These are phyloP conservation scores for Aspergillus felis DNA, from an alignment of 2,329 filamentous ascomycete genomes.

Conservation along the genomic window DNA sequence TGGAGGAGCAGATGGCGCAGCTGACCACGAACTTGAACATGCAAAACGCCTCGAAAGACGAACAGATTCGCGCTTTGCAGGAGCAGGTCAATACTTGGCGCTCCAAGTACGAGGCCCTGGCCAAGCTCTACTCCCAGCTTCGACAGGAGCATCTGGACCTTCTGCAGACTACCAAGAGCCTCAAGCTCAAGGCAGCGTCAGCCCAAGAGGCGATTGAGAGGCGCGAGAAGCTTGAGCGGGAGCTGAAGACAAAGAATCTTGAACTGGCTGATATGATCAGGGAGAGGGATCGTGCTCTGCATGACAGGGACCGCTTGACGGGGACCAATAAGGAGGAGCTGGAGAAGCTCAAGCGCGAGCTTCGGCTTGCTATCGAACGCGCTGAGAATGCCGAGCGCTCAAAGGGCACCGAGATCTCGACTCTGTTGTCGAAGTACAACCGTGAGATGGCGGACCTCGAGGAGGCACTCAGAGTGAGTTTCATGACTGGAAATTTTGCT, in stretches of 20 bases:
- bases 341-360: slow-evolving; percentile 89
- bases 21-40: slow-evolving; percentile 79
- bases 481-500: neutral
- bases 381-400: slow-evolving; percentile 87
- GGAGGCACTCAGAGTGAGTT: slow-evolving; percentile 65
- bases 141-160: slow-evolving; percentile 93
- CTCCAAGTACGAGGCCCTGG: slow-evolving; percentile 91
- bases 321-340: slow-evolving; percentile 89
- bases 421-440: slow-evolving; percentile 93
- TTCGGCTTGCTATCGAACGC: slow-evolving; percentile 85
- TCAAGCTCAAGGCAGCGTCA: slow-evolving; percentile 93
- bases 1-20: slow-evolving; percentile 82
- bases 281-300: slow-evolving; percentile 85
- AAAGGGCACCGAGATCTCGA: slow-evolving; percentile 92
- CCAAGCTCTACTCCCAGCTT: slow-evolving; percentile 94
- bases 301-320: slow-evolving; percentile 83
- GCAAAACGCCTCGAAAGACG: slow-evolving; percentile 84
- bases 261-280: slow-evolving; percentile 98
- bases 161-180: slow-evolving; percentile 90
- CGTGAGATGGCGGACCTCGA: slow-evolving; percentile 95
- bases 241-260: slow-evolving; percentile 99
- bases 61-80: slow-evolving; percentile 86
- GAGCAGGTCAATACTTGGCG: slow-evolving; percentile 98
- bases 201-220: slow-evolving; percentile 95
- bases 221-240: slow-evolving; percentile 90